Conservation (phyloP, 139 green algal species). For the Limnomonas spitsbergensis region DNA sequence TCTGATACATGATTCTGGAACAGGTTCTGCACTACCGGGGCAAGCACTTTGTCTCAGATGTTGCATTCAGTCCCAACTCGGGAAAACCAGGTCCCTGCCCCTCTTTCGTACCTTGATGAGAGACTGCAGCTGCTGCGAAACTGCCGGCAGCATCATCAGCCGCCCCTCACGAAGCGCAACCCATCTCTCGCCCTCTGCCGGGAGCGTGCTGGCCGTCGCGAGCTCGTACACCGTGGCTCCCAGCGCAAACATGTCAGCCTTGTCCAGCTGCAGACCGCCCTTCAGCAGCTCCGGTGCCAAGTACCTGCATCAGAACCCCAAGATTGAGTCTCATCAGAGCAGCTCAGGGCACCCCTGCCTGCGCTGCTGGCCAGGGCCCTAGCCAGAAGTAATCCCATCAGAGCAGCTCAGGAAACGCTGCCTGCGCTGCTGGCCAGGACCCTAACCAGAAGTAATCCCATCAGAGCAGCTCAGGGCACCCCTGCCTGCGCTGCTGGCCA, state of each 20-base stretch:
- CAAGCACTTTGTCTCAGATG: neutral
- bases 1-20: no score
- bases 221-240: slow-evolving; percentile 83
- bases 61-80: neutral
- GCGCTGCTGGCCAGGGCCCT: no score
- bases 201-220: slow-evolving; percentile 51
- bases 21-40: neutral
- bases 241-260: slow-evolving; percentile 89
- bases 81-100: neutral
- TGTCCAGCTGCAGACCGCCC: slow-evolving; percentile 60
- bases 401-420: neutral
- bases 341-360: no score
- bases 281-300: slow-evolving; percentile 80
- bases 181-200: slow-evolving; percentile 49
- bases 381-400: no score
- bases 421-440: no score
- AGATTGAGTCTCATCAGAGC: slow-evolving; percentile 5
- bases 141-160: slow-evolving; percentile 57
- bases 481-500: no score
- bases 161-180: slow-evolving; percentile 55
- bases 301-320: no score
- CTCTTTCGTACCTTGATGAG: slow-evolving; percentile 54
- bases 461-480: no score
- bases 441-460: neutral
- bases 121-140: slow-evolving; percentile 31